A percentile compares a stretch with the other conserved stretches of the same genome.
These are phyloP conservation scores for Hura crepitans DNA, from an alignment of 441 rosid genomes.

Conservation along the genomic window DNA sequence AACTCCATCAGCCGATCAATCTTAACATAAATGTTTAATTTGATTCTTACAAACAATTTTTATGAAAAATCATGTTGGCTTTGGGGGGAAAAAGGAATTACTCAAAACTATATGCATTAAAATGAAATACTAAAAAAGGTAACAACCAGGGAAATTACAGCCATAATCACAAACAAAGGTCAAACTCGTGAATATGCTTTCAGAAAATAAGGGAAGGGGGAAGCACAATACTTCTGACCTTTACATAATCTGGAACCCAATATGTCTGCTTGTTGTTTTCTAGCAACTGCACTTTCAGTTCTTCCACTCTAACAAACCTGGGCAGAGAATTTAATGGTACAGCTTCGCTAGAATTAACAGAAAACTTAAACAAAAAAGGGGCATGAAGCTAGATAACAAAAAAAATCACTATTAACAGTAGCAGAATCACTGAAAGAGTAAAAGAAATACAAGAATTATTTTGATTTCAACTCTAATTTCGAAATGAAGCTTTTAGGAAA, in stretches of 20 bases:
- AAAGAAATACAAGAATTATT: background rate
- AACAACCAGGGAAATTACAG: background rate
- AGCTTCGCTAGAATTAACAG: background rate
- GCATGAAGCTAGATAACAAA: background rate
- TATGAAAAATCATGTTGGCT: background rate
- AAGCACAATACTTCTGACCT: slow-evolving; percentile 48
- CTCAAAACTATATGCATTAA: background rate
- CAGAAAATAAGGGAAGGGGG: background rate
- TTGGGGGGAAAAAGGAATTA: background rate
- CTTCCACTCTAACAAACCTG: slow-evolving; percentile 96
- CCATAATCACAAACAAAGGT: background rate
- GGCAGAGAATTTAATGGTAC: slow-evolving; percentile 14
- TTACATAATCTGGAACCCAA: slow-evolving; percentile 99
- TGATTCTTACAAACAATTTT: background rate
- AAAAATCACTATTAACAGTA: background rate
- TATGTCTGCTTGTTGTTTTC: slow-evolving; percentile 81
- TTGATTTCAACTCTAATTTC: too few relatives aligned
- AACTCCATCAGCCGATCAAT: background rate
- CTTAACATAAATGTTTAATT: background rate
- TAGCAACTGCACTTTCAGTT: slow-evolving; percentile 68
- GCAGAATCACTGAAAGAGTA: background rate
- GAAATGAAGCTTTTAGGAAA: background rate
- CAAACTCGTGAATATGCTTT: background rate
- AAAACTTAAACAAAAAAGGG: background rate
- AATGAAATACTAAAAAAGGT: background rate